Base-by-base conservation (phyloP, 306 rosid genomes). In the Potentilla sterilis region DNA sequence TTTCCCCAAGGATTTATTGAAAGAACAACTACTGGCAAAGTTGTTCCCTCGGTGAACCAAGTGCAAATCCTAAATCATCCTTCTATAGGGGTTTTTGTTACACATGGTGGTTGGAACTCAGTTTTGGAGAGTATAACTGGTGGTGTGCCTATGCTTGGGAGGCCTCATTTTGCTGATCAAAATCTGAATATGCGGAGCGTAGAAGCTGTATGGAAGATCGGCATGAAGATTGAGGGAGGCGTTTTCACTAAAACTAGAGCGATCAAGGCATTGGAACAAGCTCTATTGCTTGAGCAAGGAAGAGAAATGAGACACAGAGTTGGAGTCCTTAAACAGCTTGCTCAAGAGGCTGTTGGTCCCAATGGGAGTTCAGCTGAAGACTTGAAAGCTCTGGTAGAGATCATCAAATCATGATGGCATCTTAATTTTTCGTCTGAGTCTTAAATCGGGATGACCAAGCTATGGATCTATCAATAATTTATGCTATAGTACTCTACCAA, bases 71-170 rank as follows among this genome's bases (percentile, higher is more conserved):
- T 57, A 24, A 57, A 57, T 11, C 64, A 57, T 24, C 14, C 37
- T 13, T 57, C 64, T 5, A 4, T 57, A 22, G 64, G 64, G 14
- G 64, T 11, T 35, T 57, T 57, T 22, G 37, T 57, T 1, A 57
- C 64, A 57, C 64, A 57, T 24, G 4, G 64, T 15, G 64, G 64
- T 57, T 57, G 37, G 37, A 57, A 22, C 11, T 57, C 62, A 22
- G 34, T 57, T 22, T 19, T 57, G 15, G 64, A 57, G 64, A 22
- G 64, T 22, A 32, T 57, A 11, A 57, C 64, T 24, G 10, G 5
- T 57, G 64, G 64, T 57, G 64, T 57, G 64, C 64, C 64, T 57
- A 57, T 57, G 64, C 10, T 57, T 22, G 64, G 64, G 64, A 57
- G 35, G 34, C 37, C 64, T 24, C 5, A 24, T 11, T 22, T 57